These are phyloP conservation scores for Hypocreales sp. DNA, from an alignment of 2,329 filamentous ascomycete genomes.

Conservation along the genomic window DNA sequence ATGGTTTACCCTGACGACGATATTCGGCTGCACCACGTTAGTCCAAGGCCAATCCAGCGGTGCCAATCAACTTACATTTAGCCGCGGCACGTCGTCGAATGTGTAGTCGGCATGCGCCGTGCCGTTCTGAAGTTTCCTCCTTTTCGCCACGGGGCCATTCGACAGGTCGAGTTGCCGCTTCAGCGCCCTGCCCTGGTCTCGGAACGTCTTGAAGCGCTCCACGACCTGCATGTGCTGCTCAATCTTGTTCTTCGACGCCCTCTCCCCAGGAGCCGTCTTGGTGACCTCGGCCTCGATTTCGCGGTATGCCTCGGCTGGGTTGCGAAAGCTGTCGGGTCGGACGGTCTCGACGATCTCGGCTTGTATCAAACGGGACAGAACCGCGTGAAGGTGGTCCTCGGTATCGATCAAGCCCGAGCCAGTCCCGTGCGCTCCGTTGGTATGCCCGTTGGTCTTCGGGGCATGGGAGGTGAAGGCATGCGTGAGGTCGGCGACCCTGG, in stretches of 20 bases:
- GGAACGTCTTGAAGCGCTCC: slow-evolving; percentile 34
- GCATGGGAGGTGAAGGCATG: slow-evolving; percentile 37
- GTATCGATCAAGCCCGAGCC: slow-evolving; percentile 24
- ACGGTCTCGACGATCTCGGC: slow-evolving; percentile 55
- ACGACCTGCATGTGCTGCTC: slow-evolving; percentile 43
- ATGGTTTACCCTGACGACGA: slow-evolving; percentile 68
- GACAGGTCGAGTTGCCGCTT: slow-evolving; percentile 34
- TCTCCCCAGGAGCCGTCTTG: slow-evolving; percentile 26
- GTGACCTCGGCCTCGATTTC: slow-evolving; percentile 50
- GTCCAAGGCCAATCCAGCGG: background rate
- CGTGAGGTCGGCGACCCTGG: slow-evolving; percentile 53
- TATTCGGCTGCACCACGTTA: slow-evolving; percentile 39
- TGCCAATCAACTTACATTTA: slow-evolving; percentile 31
- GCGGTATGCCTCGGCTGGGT: slow-evolving; percentile 41
- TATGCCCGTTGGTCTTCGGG: slow-evolving; percentile 17
- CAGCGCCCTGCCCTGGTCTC: slow-evolving; percentile 32
- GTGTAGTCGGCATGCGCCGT: slow-evolving; percentile 10
- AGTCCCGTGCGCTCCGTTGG: slow-evolving; percentile 17
- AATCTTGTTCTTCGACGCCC: slow-evolving; percentile 44
- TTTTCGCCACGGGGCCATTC: slow-evolving; percentile 27
- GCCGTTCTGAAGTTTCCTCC: slow-evolving; percentile 38
- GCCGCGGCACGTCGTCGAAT: slow-evolving; percentile 24
- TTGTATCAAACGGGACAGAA: slow-evolving; percentile 40
- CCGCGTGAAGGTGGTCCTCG: slow-evolving; percentile 30
- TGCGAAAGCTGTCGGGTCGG: slow-evolving; percentile 37